Conservation (phyloP, 225 moss, liverwort and hornwort species). For the Ulota crispa region DNA sequence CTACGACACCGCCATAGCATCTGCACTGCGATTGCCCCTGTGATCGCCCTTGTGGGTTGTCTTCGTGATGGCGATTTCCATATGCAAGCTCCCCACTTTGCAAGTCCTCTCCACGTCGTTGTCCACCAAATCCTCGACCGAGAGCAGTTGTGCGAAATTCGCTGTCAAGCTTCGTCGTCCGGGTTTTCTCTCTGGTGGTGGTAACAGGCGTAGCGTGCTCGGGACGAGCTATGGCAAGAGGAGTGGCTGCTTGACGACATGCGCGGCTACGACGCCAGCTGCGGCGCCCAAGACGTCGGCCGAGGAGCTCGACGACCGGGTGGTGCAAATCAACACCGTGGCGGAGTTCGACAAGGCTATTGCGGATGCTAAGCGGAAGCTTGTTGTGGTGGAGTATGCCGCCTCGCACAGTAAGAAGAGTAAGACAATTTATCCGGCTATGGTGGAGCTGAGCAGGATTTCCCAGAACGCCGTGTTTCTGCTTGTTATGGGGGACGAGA, state of each 20-base stretch:
- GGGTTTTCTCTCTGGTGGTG: neutral
- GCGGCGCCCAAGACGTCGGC: neutral
- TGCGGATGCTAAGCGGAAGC: constrained; percentile 58
- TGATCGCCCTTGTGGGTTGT: neutral
- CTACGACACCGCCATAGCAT: no score
- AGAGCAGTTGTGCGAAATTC: neutral
- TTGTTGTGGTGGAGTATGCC: constrained; percentile 98
- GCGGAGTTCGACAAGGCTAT: constrained; percentile 79
- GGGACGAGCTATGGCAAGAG: constrained; percentile 16
- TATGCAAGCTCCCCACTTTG: constrained; percentile 32
- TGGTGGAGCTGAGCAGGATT: constrained; percentile 85
- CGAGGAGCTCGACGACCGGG: constrained; percentile 53
- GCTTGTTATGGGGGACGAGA: constrained; percentile 86
- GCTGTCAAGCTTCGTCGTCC: neutral
- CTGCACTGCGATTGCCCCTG: neutral
- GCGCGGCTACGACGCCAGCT: constrained; percentile 37
- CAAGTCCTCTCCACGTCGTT: neutral
- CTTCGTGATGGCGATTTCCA: constrained; percentile 34
- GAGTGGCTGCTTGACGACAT: neutral
- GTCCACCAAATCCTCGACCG: neutral
- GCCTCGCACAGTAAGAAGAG: constrained; percentile 69
- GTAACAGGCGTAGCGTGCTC: neutral
- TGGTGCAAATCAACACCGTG: constrained; percentile 54
- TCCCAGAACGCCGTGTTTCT: constrained; percentile 85
- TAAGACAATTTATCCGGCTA: constrained; percentile 74